Evolutionary conservation across 2,329 filamentous ascomycete species (phyloP).

Genomic region (Colletotrichum godetiae): DNA sequence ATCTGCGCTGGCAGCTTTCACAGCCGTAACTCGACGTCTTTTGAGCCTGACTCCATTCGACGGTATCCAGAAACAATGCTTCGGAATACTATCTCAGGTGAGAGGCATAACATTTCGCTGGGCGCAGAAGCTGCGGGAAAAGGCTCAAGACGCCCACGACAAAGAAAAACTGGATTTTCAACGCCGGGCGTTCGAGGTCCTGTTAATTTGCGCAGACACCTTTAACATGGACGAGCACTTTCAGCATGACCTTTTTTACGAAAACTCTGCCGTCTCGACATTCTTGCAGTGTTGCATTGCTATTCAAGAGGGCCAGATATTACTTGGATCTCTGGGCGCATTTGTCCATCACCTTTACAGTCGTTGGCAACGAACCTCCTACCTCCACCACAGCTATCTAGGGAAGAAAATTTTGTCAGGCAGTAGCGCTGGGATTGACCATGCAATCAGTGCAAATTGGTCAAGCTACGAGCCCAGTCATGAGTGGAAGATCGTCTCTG

Average conservation of each 20-base stretch:
- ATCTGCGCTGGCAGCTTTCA: constrained; percentile 51
- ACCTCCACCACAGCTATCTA: neutral
- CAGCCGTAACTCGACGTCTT: constrained; percentile 53
- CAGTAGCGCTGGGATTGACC: neutral
- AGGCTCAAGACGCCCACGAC: no score
- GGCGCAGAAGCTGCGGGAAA: constrained; percentile 47
- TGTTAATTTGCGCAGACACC: constrained; percentile 54
- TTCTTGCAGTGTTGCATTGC: constrained; percentile 51
- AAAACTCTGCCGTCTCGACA: constrained; percentile 35
- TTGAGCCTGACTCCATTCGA: constrained; percentile 49
- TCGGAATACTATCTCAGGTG: constrained; percentile 44
- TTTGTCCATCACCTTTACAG: neutral
- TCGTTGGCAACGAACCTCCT: constrained; percentile 1
- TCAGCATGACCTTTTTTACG: constrained; percentile 44
- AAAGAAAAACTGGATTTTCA: constrained; percentile 46
- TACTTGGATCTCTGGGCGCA: neutral
- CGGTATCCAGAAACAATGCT: constrained; percentile 40
- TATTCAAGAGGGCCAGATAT: constrained; percentile 44
- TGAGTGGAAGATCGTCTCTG: neutral
- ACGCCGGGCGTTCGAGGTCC: constrained; percentile 49
- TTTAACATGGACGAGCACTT: constrained; percentile 53
- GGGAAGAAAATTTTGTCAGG: neutral
- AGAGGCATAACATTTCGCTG: constrained; percentile 53
- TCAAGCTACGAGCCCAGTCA: neutral
- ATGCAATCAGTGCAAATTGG: constrained; percentile 1